Evolutionary conservation across 2,329 filamentous ascomycete genomes (phyloP).

Genomic region (Cladophialophora immunda): DNA sequence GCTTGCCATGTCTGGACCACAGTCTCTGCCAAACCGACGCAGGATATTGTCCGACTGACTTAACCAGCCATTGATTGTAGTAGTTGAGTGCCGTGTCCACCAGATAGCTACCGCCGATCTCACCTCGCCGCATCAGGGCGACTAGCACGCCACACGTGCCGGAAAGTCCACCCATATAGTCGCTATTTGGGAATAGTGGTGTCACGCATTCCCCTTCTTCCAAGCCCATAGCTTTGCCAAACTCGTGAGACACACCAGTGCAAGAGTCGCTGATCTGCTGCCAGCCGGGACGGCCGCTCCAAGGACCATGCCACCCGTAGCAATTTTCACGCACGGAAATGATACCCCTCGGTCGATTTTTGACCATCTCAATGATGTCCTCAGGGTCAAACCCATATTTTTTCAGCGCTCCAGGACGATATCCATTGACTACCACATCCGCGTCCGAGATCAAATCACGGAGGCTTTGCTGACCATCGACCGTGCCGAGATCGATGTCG

Average conservation of each 20-base stretch:
- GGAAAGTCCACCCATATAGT: conserved; percentile 76
- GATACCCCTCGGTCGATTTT: conserved; percentile 52
- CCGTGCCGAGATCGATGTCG: conserved; percentile 61
- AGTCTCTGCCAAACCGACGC: too few species aligned
- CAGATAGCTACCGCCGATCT: conserved; percentile 52
- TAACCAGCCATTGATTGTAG: conserved; percentile 55
- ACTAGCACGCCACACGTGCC: conserved; percentile 72
- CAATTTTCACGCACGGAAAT: conserved; percentile 61
- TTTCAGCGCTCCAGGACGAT: conserved; percentile 58
- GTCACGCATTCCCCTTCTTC: conserved; percentile 48
- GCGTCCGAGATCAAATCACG: conserved; percentile 55
- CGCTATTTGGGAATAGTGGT: conserved; percentile 60
- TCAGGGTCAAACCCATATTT: conserved; percentile 66
- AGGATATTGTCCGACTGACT: conserved; percentile 51
- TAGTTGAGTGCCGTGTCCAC: conserved; percentile 37
- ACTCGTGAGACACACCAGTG: conserved; percentile 48
- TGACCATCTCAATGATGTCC: conserved; percentile 50
- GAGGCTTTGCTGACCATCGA: conserved; percentile 50
- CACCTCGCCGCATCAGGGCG: conserved; percentile 69
- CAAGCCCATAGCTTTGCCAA: conserved; percentile 46
- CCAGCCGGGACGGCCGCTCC: conserved; percentile 57
- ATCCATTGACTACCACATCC: conserved; percentile 64
- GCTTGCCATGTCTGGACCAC: too few species aligned
- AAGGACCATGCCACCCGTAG: conserved; percentile 59
- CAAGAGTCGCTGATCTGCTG: conserved; percentile 58